Base-by-base conservation (phyloP, 2,329 filamentous ascomycete genomes). In the Xylaria sp. region DNA sequence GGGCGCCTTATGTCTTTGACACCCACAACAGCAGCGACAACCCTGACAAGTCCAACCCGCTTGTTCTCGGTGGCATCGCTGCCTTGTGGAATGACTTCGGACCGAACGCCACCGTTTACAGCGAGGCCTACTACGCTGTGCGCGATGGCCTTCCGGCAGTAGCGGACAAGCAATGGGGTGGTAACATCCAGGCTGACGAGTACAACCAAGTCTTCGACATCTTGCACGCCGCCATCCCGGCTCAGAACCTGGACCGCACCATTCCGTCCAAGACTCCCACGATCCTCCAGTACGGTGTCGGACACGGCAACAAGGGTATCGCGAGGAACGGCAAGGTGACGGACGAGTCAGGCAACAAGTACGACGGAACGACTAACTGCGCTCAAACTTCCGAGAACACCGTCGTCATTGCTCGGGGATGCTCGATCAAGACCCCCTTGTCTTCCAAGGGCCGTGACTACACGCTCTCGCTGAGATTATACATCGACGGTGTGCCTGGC, bases 11-110 rank as follows among this genome's bases (percentile, higher is more conserved):
- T 57, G 74, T 83, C 54, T 83, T 83, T 63, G 79, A 83, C 55
- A 74, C 74, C 0, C 74, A 72, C 16, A 81, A 82, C 57, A 69
- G 71, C 0, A 76, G 76, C 0, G 76, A 81, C 55, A 82, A 83
- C 61, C 76, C 80, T 0, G 62, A 73, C 1, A 65, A 67, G 7
- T 63, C 73, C 2, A 75, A 74, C 37, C 71, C 75, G 0, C 69
- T 72, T 1, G 74, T 83, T 1, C 73, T 79, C 2, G 81, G 81
- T 0, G 75, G 79, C 23, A 75, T 83, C 34, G 73, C 76, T 2
- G 76, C 81, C 1, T 68, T 80, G 3, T 83, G 81, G 81, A 83
- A 83, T 59, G 81, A 84, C 62, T 81, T 79, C 54, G 81, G 81
- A 1, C 72, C 77, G 0, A 82, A 83, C 61, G 76, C 80, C 2